Evolutionary conservation across 2,329 filamentous ascomycete genomes (phyloP), one percentile per base, ranked within the genome.

Genomic region (Tothia fuscella): DNA sequence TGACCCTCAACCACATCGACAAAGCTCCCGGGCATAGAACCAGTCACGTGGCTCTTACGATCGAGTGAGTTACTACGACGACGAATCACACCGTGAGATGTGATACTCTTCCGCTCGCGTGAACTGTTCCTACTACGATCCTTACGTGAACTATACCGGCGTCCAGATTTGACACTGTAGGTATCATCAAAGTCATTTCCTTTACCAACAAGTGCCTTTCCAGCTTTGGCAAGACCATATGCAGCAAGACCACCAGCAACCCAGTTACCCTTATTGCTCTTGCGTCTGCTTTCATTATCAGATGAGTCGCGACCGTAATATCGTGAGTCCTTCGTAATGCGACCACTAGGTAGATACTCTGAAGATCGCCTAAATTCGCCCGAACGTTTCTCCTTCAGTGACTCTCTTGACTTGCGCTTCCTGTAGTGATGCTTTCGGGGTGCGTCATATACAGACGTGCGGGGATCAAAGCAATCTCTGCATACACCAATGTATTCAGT

Each of bases 401-500:
- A 52, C 20, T 62, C 58, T 20, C 47, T 51, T 37, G 51, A 53
- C 28, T 33, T 39, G 16, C 36, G 39, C 26, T 41, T 47, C 55
- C 16, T 53, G 52, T 74, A 74, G 49, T 76, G 61, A 51, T 80
- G 76, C 48, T 71, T 72, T 40, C 76, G 66, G 5, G 76, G 76
- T 0, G 75, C 76, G 53, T 78, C 68, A 45, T 60, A 54, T 3
- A 71, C 66, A 3, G 64, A 68, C 13, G 70, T 71, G 6, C 68
- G 65, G 5, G 76, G 75, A 46, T 78, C 74, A 51, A 80, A 80
- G 54, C 76, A 80, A 49, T 76, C 63, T 47, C 70, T 75, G 59
- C 76, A 80, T 2, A 80, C 71, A 17, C 76, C 76, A 49, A 78
- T 79, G 45, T 72, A 71, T 56, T 80, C 74, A 1, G 76, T 79